Evolutionary conservation across 2,329 filamentous ascomycete genomes (phyloP).

Genomic region (Aspergillus viridinutans): DNA sequence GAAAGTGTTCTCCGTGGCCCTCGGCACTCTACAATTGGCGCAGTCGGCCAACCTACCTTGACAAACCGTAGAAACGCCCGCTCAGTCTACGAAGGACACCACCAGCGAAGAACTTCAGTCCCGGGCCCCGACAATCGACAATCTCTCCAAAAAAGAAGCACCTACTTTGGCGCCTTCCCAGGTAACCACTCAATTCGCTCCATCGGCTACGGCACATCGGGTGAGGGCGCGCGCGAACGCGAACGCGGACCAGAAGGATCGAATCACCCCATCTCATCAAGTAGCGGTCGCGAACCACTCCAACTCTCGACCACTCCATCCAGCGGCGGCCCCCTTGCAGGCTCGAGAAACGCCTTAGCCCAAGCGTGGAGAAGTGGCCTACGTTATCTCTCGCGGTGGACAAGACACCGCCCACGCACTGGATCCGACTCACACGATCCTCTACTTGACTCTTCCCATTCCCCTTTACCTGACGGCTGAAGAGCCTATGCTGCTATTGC

Average conservation of each 20-base stretch:
- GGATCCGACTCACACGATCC: conserved; percentile 6
- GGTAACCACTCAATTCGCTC: conserved; percentile 25
- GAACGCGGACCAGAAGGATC: background rate
- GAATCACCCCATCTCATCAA: background rate
- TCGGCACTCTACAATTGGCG: conserved; percentile 20
- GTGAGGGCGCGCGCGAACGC: conserved; percentile 7
- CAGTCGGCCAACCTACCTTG: conserved; percentile 16
- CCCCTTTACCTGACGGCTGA: background rate
- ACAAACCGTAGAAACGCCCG: conserved; percentile 18
- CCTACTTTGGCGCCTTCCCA: conserved; percentile 20
- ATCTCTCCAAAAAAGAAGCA: conserved; percentile 17
- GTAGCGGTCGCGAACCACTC: conserved; percentile 1
- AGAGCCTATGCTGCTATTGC: background rate
- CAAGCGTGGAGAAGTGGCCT: conserved; percentile 23
- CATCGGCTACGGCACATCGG: conserved; percentile 25
- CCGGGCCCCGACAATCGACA: conserved; percentile 17
- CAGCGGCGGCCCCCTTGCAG: conserved; percentile 18
- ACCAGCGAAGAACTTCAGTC: conserved; percentile 23
- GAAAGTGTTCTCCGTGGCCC: conserved; percentile 14
- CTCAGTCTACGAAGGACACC: conserved; percentile 10
- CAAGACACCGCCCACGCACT: conserved; percentile 3
- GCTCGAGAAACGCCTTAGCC: conserved; percentile 23
- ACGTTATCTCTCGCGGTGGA: conserved; percentile 22
- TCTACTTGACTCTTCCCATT: conserved; percentile 6
- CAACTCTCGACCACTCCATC: background rate